Base-by-base conservation (phyloP, 306 rosid genomes). In the Arachis stenosperma region DNA sequence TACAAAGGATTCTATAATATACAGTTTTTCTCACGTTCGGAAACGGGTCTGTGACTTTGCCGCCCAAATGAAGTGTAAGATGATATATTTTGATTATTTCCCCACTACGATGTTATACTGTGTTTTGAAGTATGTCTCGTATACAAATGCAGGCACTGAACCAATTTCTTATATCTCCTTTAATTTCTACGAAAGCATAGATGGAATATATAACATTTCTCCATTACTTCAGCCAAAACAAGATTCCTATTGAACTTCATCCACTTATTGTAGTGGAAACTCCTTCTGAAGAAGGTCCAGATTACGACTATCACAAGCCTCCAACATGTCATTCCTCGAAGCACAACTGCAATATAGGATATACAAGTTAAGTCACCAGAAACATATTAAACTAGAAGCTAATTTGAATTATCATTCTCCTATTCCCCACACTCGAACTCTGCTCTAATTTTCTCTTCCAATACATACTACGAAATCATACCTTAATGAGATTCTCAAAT, bases 401-500 rank as follows among this genome's bases (percentile, higher is more conserved):
- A 70, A 37, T 15, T 36, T 55, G 48, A 68, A 68, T 47, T 9
- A 30, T 14, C 75, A 66, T 37, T n/a, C 37, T 61, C 48, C 12
- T 44, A 29, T 51, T 61, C 36, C 27, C 51, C 41, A 41, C 58
- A n/a, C 44, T 51, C 61, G 52, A 40, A 50, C 58, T 41, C 41
- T 3, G 6, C 51, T 61, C 47, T 56, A 67, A 30, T 62, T 67
- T 12, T 39, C 11, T 11, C 33, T 54, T 43, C 65, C 36, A 42
- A 57, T 12, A 58, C 27, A 9, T 3, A 69, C 41, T 50, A 8
- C 39, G 17, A 51, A 54, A 50, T 42, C 87, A 68, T 82, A 91
- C 99, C 99, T 94, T 66, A 94, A 78, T 43, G 99, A 91, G 77
- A 91, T 91, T 84, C 99, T 90, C 78, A 94, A 80, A 84, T 94